Percentiles rank a stretch among this genome's conserved stretches.
These are phyloP conservation scores for Suillus decipiens DNA, from an alignment of 768 basidiomycete species.

Conservation along the genomic window DNA sequence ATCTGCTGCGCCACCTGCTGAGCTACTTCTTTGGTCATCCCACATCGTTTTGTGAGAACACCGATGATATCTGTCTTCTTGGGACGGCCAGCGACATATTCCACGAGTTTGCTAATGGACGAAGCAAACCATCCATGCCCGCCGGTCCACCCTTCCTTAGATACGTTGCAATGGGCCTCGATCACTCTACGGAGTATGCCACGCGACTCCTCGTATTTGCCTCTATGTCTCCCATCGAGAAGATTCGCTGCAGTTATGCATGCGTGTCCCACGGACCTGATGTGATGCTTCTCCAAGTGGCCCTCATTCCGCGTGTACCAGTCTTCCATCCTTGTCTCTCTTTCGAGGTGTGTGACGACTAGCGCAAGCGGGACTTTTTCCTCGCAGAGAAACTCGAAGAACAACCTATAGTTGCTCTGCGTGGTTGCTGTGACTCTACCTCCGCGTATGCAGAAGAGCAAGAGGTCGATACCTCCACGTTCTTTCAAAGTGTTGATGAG, in stretches of 20 bases:
- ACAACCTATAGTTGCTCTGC: slow-evolving; percentile 42
- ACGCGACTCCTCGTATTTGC: slow-evolving; percentile 38
- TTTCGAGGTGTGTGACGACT: slow-evolving; percentile 43
- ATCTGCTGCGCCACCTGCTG: slow-evolving; percentile 2
- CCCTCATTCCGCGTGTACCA: slow-evolving; percentile 36
- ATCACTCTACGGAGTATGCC: background rate
- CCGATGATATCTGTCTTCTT: background rate
- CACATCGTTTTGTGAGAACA: slow-evolving; percentile 21
- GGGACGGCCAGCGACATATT: background rate
- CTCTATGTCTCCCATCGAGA: slow-evolving; percentile 26
- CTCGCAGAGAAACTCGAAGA: slow-evolving; percentile 43
- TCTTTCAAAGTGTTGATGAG: slow-evolving; percentile 36
- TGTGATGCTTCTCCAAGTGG: slow-evolving; percentile 27
- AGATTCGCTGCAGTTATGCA: slow-evolving; percentile 39
- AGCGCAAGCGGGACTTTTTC: slow-evolving; percentile 33
- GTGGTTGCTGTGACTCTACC: slow-evolving; percentile 39
- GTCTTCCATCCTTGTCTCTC: slow-evolving; percentile 33
- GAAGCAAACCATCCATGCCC: slow-evolving; percentile 13
- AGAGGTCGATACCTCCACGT: slow-evolving; percentile 39
- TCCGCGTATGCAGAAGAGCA: slow-evolving; percentile 43
- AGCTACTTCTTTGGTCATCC: slow-evolving; percentile 15
- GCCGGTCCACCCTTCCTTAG: slow-evolving; percentile 13
- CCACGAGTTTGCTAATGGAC: background rate
- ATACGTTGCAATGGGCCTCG: background rate
- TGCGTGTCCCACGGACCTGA: slow-evolving; percentile 36